A percentile compares a stretch with the other conserved stretches of the same genome.
Conservation (phyloP, 2,329 filamentous ascomycete genomes). For the Zymoseptoria pseudotritici region DNA sequence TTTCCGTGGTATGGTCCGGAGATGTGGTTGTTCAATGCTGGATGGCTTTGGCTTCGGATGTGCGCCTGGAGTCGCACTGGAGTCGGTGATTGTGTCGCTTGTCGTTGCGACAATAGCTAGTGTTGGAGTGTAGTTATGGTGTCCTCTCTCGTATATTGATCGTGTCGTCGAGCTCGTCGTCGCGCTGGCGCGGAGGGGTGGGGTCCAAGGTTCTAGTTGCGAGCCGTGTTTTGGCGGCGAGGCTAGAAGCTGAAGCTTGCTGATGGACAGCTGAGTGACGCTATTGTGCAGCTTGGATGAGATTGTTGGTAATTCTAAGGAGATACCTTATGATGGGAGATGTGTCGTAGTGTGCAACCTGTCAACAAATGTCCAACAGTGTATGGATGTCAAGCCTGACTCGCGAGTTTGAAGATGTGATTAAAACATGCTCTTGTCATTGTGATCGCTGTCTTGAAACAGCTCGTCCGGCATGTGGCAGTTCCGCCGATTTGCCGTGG, state of each 20-base stretch:
- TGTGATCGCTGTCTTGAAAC: too few species aligned
- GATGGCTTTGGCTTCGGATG: not conserved
- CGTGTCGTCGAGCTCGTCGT: not conserved
- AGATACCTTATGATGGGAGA: not conserved
- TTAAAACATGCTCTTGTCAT: too few species aligned
- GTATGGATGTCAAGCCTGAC: too few species aligned
- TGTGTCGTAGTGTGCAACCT: not conserved
- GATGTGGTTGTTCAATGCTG: not conserved
- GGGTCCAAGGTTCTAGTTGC: not conserved
- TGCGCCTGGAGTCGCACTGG: not conserved
- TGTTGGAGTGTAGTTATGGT: not conserved
- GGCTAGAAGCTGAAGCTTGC: not conserved
- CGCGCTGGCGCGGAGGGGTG: too few species aligned
- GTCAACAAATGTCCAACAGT: too few species aligned
- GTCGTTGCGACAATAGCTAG: not conserved
- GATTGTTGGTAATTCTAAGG: not conserved
- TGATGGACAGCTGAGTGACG: not conserved
- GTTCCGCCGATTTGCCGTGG: too few species aligned
- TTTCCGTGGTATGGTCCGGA: not conserved
- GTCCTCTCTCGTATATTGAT: not conserved
- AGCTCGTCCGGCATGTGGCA: too few species aligned
- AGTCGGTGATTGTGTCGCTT: not conserved
- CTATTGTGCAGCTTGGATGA: not conserved
- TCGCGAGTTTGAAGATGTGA: too few species aligned
- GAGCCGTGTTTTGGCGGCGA: not conserved